Evolutionary conservation across 2,329 filamentous ascomycete species (phyloP).

Genomic region (Zarea fungicola): DNA sequence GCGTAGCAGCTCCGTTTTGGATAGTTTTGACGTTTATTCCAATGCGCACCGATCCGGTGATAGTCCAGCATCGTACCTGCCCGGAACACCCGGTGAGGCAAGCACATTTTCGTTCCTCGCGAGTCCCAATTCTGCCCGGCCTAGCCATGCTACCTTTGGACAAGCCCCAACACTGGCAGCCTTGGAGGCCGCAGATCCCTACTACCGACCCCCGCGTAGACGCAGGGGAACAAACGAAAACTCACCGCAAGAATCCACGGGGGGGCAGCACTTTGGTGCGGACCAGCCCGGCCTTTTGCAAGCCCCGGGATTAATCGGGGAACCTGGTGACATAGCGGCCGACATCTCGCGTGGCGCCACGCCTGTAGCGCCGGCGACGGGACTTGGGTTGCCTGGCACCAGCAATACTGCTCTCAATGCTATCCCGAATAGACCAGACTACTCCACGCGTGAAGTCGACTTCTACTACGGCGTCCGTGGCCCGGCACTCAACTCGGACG

Average conservation of each 20-base stretch:
- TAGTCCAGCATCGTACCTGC: conserved; percentile 60
- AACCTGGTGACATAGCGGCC: conserved; percentile 36
- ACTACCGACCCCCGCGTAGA: conserved; percentile 78
- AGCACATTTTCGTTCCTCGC: conserved; percentile 68
- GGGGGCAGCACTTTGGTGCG: conserved; percentile 21
- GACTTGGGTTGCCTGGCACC: background rate
- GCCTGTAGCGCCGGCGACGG: conserved; percentile 34
- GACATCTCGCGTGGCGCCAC: conserved; percentile 40
- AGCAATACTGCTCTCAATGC: conserved; percentile 30
- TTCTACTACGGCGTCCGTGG: conserved; percentile 95
- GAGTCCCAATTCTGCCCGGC: conserved; percentile 45
- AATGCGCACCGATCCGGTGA: conserved; percentile 44
- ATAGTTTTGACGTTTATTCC: conserved; percentile 44
- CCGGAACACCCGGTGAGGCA: conserved; percentile 67
- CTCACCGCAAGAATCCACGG: conserved; percentile 26
- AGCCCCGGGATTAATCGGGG: conserved; percentile 25
- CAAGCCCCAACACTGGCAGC: conserved; percentile 41
- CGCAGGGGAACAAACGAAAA: conserved; percentile 53
- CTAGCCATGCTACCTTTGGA: conserved; percentile 36
- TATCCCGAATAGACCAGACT: conserved; percentile 66
- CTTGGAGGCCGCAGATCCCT: conserved; percentile 63
- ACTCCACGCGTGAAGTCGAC: conserved; percentile 89
- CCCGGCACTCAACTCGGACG: conserved; percentile 76
- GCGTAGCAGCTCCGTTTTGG: conserved; percentile 51
- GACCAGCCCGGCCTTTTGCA: conserved; percentile 36